Evolutionary conservation across 352 stramenopile genomes (phyloP), one percentile per base, ranked within the genome.

Genomic region (Globisporangium polare): DNA sequence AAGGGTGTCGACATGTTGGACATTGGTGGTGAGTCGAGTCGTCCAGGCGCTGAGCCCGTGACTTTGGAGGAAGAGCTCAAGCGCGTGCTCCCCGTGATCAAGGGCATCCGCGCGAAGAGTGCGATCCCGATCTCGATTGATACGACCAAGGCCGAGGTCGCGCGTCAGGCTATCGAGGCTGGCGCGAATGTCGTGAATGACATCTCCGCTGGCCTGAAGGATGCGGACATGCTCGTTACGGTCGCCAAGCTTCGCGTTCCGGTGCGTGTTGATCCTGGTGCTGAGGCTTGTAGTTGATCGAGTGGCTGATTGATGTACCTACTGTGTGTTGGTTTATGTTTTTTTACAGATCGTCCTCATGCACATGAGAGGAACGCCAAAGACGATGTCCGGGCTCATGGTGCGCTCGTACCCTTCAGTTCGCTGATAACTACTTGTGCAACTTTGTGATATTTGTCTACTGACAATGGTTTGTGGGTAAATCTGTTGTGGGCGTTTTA

Each of bases 161-260:
- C 97, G 17, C 65, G 67, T 31, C 83, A 83, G 53, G 96, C 97
- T 0, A 76, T 99, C 27, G 68, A 85, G 1, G 95, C 96, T 5
- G 97, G 97, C 9, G 97, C 96, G 0, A 94, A 98, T 65, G 83
- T 99, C 35, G 87, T 99, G 2, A 99, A 99, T 74, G 97, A 99
- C 69, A 94, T 99, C 41, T 99, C 95, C 2, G 97, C 88, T 0
- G 97, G 96, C 3, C 72, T 81, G 26, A 89, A 97, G 54, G 97
- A 99, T 66, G 65, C 78, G 1, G 46, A 78, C 3, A 99, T 99
- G 97, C 70, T 99, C 0, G 43, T 61, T 18, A 87, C 79, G 5
- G 93, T 98, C 12, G 87, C 92, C 1, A 72, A 92, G 17, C 60
- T 94, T 3, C 67, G 79, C 35, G 94, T 99, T 17, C 86, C 88